Evolutionary conservation across 179 eudicot genomes (phyloP).

Genomic region (Patellifolia procumbens): DNA sequence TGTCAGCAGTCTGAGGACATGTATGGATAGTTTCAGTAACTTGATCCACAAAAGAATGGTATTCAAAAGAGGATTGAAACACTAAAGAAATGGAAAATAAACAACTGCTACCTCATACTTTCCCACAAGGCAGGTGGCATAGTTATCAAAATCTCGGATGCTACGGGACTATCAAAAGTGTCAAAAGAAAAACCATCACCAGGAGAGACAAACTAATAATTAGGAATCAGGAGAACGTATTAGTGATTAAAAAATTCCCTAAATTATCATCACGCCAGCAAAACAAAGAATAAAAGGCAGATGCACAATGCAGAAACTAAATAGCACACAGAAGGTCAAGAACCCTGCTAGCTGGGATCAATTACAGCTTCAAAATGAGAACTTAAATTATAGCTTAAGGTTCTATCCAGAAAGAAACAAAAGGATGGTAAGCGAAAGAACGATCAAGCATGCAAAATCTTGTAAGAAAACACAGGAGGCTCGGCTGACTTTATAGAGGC

Average conservation of each 20-base stretch:
- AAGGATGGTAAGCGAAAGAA: no score
- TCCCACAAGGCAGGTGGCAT: conserved; percentile 85
- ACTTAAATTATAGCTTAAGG: background rate
- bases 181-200: conserved; percentile 19
- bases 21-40: conserved; percentile 27
- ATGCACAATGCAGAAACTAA: background rate
- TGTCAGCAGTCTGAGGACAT: conserved; percentile 72
- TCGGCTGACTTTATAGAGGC: background rate
- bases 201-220: conserved; percentile 2
- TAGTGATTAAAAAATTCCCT: background rate
- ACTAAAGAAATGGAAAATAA: conserved; percentile 15
- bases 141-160: conserved; percentile 88
- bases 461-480: background rate
- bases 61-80: conserved; percentile 6
- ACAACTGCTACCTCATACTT: conserved; percentile 67
- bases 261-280: background rate
- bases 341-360: background rate
- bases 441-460: background rate
- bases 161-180: conserved; percentile 63
- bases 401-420: background rate
- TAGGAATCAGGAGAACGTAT: background rate
- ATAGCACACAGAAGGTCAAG: background rate
- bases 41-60: conserved; percentile 1
- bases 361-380: background rate
- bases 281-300: background rate